phyloP scores from a whole-genome alignment of 2,329 filamentous ascomycete species.

The Clarireedia monteithiana region DNA sequence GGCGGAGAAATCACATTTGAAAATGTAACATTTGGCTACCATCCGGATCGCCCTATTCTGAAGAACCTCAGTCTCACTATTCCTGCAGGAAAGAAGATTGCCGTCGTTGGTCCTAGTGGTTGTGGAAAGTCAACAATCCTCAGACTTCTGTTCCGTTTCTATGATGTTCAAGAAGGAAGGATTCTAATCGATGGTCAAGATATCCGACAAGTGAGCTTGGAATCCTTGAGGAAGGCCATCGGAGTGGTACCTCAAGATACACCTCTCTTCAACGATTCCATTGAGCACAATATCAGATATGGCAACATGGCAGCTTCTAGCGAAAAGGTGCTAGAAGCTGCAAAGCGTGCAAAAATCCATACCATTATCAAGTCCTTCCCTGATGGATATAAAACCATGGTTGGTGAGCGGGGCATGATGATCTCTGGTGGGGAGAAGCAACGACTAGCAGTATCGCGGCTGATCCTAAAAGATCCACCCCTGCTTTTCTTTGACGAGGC shows the following conservation, averaged over 20 bases:
- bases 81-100: conserved; percentile 91
- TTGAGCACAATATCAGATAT: conserved; percentile 93
- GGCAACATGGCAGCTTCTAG: conserved; percentile 70
- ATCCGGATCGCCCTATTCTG: conserved; percentile 77
- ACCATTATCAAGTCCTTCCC: conserved; percentile 73
- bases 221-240: conserved; percentile 76
- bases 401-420: conserved; percentile 93
- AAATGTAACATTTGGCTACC: conserved; percentile 91
- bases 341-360: conserved; percentile 76
- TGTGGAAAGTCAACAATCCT: conserved; percentile 95
- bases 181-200: conserved; percentile 93
- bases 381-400: conserved; percentile 83
- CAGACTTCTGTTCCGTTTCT: conserved; percentile 85
- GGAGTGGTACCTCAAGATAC: conserved; percentile 97
- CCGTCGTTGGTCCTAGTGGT: conserved; percentile 88
- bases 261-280: conserved; percentile 92
- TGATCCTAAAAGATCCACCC: conserved; percentile 84
- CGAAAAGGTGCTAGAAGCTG: conserved; percentile 68
- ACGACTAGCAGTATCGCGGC: conserved; percentile 71
- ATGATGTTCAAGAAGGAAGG: conserved; percentile 77
- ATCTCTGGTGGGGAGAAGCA: conserved; percentile 95
- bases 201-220: conserved; percentile 71
- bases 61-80: conserved; percentile 81
- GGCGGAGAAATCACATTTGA: conserved; percentile 92
- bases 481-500: conserved; percentile 93